These are phyloP conservation scores for Lactarius hengduanensis DNA, from an alignment of 768 basidiomycete species.

Conservation along the genomic window DNA sequence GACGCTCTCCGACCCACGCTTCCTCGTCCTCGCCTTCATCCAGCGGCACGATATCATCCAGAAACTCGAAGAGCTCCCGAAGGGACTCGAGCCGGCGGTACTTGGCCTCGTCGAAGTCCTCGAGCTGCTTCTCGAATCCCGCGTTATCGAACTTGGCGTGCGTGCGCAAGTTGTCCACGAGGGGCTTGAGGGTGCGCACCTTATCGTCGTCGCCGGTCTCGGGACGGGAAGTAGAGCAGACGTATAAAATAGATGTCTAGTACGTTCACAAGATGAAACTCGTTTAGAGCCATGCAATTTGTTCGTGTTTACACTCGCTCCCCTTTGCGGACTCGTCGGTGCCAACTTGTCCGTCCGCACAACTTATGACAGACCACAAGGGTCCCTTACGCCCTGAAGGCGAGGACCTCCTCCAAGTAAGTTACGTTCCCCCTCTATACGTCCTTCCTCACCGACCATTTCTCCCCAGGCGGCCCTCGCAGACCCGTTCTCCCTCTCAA, in stretches of 20 bases:
- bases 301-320: not conserved
- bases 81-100: constrained; percentile 62
- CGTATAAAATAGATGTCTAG: no score
- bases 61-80: constrained; percentile 61
- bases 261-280: no score
- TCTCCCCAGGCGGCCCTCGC: constrained; percentile 27
- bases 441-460: not conserved
- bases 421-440: not conserved
- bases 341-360: not conserved
- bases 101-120: constrained; percentile 70
- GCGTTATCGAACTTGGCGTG: constrained; percentile 62
- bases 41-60: constrained; percentile 68
- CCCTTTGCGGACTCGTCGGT: not conserved
- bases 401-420: constrained; percentile 30
- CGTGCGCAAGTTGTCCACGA: constrained; percentile 59
- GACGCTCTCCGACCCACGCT: constrained; percentile 52
- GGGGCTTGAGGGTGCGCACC: constrained; percentile 57
- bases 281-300: not conserved
- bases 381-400: constrained; percentile 25
- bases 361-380: constrained; percentile 12
- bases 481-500: constrained; percentile 25
- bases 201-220: constrained; percentile 62
- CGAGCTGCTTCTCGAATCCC: constrained; percentile 67
- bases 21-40: constrained; percentile 56
- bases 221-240: constrained; percentile 58